These are phyloP conservation scores for Trichoderma sp. DNA, from an alignment of 2,329 filamentous ascomycete genomes.

Conservation along the genomic window DNA sequence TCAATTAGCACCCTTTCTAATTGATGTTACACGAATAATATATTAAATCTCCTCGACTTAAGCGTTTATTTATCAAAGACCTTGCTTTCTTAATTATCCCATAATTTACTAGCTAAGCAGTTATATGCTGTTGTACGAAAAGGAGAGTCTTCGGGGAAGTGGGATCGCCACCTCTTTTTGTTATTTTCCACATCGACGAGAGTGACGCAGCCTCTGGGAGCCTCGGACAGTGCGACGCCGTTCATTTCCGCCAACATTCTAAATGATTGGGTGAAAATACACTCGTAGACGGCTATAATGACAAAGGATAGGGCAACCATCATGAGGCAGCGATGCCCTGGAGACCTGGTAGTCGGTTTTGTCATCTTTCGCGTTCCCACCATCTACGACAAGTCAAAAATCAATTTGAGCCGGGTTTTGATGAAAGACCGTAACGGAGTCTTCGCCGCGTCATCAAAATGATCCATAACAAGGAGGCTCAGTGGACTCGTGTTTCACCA, in stretches of 20 bases:
- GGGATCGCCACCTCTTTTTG: neutral
- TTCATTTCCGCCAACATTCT: neutral
- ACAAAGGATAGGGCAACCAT: neutral
- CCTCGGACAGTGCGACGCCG: neutral
- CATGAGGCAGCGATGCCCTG: neutral
- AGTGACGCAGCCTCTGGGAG: neutral
- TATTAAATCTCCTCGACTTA: neutral
- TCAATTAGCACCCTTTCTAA: no score
- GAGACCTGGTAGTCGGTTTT: neutral
- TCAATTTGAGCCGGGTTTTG: neutral
- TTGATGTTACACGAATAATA: no score
- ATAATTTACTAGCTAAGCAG: neutral
- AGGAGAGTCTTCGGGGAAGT: neutral
- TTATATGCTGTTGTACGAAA: neutral
- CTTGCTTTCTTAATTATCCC: neutral
- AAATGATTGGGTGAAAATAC: neutral
- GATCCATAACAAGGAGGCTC: no score
- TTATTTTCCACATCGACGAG: neutral
- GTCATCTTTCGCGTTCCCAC: neutral
- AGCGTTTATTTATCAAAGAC: neutral
- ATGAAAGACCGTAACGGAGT: neutral
- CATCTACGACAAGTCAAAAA: no score
- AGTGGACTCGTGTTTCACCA: no score
- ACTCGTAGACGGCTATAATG: no score
- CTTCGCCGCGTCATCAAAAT: no score